Evolutionary conservation across 2,329 filamentous ascomycete species (phyloP).

Genomic region (Fusarium ambrosium): DNA sequence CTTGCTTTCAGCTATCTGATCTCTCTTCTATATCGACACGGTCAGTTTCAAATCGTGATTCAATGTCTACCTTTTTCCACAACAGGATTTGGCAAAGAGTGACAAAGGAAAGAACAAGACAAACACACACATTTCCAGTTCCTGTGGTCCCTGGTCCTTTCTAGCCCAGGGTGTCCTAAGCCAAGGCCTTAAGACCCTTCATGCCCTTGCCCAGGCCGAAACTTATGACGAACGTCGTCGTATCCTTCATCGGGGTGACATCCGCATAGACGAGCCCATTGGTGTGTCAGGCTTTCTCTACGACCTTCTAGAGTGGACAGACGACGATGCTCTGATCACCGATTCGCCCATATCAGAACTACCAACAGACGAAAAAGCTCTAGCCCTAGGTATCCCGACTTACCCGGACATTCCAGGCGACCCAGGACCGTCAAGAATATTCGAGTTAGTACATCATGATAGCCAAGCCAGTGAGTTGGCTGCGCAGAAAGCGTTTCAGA

Average conservation of each 20-base stretch:
- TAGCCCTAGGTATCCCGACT: background rate
- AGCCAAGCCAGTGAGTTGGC: too few species aligned
- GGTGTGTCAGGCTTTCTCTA: background rate
- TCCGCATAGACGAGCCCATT: background rate
- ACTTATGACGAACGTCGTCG: background rate
- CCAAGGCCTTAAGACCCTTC: background rate
- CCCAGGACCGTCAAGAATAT: too few species aligned
- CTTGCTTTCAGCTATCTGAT: too few species aligned
- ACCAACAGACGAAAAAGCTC: background rate
- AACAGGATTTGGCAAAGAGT: too few species aligned
- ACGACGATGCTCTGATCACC: background rate
- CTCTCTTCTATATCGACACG: too few species aligned
- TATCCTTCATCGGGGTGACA: background rate
- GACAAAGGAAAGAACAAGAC: too few species aligned
- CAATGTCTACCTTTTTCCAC: too few species aligned
- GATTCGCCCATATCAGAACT: background rate
- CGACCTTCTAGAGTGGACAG: background rate
- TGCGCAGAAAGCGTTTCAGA: background rate
- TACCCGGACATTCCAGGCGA: too few species aligned
- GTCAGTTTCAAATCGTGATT: too few species aligned
- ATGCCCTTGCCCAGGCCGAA: background rate
- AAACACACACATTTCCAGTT: too few species aligned
- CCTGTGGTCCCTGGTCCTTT: too few species aligned
- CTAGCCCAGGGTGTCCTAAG: background rate
- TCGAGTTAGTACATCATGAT: too few species aligned